These are phyloP conservation scores for Ciborinia camelliae DNA, from an alignment of 2,329 filamentous ascomycete genomes.

Conservation along the genomic window DNA sequence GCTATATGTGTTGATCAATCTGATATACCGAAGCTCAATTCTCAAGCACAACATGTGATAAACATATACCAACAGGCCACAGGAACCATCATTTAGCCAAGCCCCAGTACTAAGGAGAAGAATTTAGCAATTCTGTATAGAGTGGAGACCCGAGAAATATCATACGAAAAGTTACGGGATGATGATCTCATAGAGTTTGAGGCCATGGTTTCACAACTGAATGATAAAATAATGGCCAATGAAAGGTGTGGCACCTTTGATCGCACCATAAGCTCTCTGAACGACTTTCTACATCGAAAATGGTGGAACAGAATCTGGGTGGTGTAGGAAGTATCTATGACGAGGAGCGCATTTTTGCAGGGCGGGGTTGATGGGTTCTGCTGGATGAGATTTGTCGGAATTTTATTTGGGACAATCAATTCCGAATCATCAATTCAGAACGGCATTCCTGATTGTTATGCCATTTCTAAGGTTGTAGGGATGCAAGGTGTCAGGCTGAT, in stretches of 20 bases:
- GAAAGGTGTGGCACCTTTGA: background rate
- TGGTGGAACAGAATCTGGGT: conserved; percentile 45
- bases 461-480: background rate
- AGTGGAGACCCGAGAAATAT: background rate
- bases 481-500: background rate
- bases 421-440: too few relatives aligned
- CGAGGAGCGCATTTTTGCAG: conserved; percentile 29
- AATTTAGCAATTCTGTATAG: background rate
- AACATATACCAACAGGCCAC: conserved; percentile 24
- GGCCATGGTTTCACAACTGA: background rate
- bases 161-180: background rate
- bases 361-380: background rate
- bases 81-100: conserved; percentile 14
- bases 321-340: conserved; percentile 43
- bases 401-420: background rate
- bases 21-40: conserved; percentile 19
- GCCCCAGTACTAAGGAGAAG: background rate
- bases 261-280: background rate
- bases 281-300: conserved; percentile 20
- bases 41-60: conserved; percentile 27
- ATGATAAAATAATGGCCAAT: background rate
- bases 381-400: background rate
- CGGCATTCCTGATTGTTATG: too few relatives aligned
- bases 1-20: conserved; percentile 28
- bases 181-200: background rate